phyloP scores from a whole-genome alignment of 2,329 filamentous ascomycete species.

The Coniella lustricola region DNA sequence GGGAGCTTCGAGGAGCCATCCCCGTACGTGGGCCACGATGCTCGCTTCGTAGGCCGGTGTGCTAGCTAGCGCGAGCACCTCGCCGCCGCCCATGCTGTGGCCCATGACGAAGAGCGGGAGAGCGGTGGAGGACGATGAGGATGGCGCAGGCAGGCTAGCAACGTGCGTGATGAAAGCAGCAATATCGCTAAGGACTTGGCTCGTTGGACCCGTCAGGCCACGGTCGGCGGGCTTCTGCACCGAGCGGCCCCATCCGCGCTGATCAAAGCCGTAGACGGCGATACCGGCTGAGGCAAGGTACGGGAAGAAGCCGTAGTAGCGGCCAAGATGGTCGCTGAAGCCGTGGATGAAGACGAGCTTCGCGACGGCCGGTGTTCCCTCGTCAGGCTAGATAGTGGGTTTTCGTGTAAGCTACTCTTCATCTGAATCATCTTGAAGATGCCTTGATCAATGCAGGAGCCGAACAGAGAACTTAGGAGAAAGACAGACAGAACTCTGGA shows the following conservation, averaged over 20 bases:
- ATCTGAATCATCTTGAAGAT: no score
- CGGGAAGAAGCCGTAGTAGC: constrained; percentile 69
- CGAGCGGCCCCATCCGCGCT: constrained; percentile 80
- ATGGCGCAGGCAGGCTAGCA: constrained; percentile 30
- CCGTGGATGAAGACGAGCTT: constrained; percentile 81
- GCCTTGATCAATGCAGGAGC: no score
- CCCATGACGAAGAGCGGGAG: constrained; percentile 77
- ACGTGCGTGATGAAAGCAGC: constrained; percentile 63
- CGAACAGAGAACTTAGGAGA: no score
- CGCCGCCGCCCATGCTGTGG: constrained; percentile 84
- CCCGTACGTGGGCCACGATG: constrained; percentile 54
- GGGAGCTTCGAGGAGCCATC: constrained; percentile 71
- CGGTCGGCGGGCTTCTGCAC: constrained; percentile 53
- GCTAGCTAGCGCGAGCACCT: constrained; percentile 57
- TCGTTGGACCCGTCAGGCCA: constrained; percentile 69
- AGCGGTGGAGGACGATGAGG: constrained; percentile 29
- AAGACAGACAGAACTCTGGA: no score
- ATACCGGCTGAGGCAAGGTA: constrained; percentile 64
- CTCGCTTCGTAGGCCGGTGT: constrained; percentile 41
- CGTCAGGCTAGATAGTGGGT: constrained; percentile 40
- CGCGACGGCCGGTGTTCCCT: constrained; percentile 46
- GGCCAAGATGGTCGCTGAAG: constrained; percentile 78
- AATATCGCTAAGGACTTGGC: constrained; percentile 68
- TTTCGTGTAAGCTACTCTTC: not conserved
- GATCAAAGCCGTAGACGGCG: constrained; percentile 71